Evolutionary conservation across 129 eudicot genomes (phyloP), one percentile per base, ranked within the genome.

Genomic region (Arctium minus): DNA sequence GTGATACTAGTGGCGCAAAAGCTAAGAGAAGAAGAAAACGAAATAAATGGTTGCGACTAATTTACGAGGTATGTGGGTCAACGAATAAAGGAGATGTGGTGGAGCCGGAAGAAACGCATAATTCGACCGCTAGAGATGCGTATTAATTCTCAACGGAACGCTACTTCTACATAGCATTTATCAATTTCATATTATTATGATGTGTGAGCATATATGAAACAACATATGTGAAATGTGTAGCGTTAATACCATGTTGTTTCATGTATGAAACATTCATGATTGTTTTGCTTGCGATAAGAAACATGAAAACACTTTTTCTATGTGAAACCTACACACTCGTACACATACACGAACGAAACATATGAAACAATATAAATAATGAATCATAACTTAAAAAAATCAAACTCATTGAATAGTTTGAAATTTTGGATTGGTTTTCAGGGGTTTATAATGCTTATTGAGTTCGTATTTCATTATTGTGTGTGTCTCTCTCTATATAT

Each of bases 71-170:
- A 1, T 88, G 91, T 73, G 89, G 89, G 4, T 79, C 89, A 4
- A 75, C 89, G 7, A 75, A 60, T 8, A 46, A 82, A 46, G 87
- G 68, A 60, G 68, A 82, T 74, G 91, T 82, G 70, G 91, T 79
- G 74, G 27, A 22, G 27, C 62, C 35, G 36, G 48, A 15, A 48
- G 68, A 17, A 17, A 17, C 27, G 0, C 68, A 5, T 60, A 60
- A 60, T 5, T 60, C 29, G 9, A 60, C 2, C 17, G 27, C 29
- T 60, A 60, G 67, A 17, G 67, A 56, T 6, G 67, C 13, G 9
- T 22, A 22, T 22, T 22, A n/a, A 60, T n/a, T 60, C 68, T 60
- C 29, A 18, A n/a, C 68, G 29, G 13, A 60, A n/a, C 4, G 29
- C 27, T 60, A 60, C 29, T 17, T 60, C 29, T 60, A 60, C 5